These are phyloP conservation scores for Neoboletus brunneissimus DNA, from an alignment of 768 basidiomycete genomes.

Conservation along the genomic window DNA sequence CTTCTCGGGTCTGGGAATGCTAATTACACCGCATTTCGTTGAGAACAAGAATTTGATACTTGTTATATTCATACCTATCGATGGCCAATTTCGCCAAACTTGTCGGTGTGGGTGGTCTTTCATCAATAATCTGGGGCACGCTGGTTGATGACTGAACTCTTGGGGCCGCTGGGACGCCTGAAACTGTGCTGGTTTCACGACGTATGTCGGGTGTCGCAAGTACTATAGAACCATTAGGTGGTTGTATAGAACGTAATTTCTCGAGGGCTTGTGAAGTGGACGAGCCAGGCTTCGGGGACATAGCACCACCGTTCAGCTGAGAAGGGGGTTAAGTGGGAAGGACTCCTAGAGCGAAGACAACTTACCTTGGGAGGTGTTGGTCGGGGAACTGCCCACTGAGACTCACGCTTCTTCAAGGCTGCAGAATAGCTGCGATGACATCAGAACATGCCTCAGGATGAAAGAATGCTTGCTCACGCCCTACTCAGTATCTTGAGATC, in stretches of 20 bases:
- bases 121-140: conserved; percentile 22
- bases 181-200: conserved; percentile 29
- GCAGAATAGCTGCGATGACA: conserved; percentile 57
- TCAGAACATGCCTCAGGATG: conserved; percentile 3
- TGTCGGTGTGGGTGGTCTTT: conserved; percentile 31
- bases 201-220: conserved; percentile 35
- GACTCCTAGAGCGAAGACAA: neutral
- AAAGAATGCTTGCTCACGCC: conserved; percentile 49
- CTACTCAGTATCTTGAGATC: conserved; percentile 78
- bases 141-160: conserved; percentile 49
- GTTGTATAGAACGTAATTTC: conserved; percentile 31
- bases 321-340: neutral
- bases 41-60: neutral
- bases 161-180: conserved; percentile 44
- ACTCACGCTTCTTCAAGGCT: conserved; percentile 70
- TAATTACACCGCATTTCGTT: conserved; percentile 27
- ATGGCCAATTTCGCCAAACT: conserved; percentile 56
- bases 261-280: conserved; percentile 33
- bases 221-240: conserved; percentile 40
- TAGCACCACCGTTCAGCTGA: conserved; percentile 27
- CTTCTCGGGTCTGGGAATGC: conserved; percentile 77
- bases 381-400: conserved; percentile 45
- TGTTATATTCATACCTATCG: conserved; percentile 50
- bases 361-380: conserved; percentile 34
- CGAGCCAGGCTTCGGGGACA: conserved; percentile 27